Base-by-base conservation (phyloP, 2,329 filamentous ascomycete genomes). In the Xylariales sp. region DNA sequence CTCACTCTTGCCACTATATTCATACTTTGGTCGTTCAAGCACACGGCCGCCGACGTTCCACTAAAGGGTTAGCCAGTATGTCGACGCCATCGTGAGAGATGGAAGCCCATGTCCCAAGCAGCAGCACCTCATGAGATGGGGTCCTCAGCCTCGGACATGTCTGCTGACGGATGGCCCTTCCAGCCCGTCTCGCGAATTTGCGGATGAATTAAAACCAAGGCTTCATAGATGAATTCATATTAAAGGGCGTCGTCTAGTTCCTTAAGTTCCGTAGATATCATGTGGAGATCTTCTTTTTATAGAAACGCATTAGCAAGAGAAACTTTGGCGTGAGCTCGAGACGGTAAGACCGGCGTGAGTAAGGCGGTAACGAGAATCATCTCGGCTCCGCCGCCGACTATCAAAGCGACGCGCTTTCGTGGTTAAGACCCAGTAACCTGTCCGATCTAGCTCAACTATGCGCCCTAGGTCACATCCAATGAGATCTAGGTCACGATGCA, bases 211-310 rank as follows among this genome's bases (percentile, higher is more conserved):
- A 58, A 56, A 63, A 67, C 65, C 72, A 64, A 79, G 76, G 72
- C 53, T 70, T 76, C 74, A 78, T 82, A 82, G 79, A 83, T 83
- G 80, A 81, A 78, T 68, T 74, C 73, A 82, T 78, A 82, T 82
- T 83, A 79, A 79, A 69, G 71, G 69, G 64, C 76, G 70, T 74
- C 72, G 69, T 73, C 71, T 72, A 76, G 72, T 68, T 77, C 73
- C 75, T 75, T 66, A 58, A 58, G 36, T 60, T 60, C 59, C 61
- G 62, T 46, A 53, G 69, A 63, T 56, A 45, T 56, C 49, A 48
- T 67, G 57, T 62, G 69, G 69, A 52, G 58, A 39, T 46, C 53
- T 71, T 75, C 75, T 77, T 74, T 77, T 78, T 74, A 75, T 71
- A 71, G 76, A 75, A 76, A 68, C 48, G 12, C 8, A 63, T 72